Evolutionary conservation across 148 eudicot genomes (phyloP), one percentile per base, ranked within the genome.

Genomic region (Amaranthus cruentus): DNA sequence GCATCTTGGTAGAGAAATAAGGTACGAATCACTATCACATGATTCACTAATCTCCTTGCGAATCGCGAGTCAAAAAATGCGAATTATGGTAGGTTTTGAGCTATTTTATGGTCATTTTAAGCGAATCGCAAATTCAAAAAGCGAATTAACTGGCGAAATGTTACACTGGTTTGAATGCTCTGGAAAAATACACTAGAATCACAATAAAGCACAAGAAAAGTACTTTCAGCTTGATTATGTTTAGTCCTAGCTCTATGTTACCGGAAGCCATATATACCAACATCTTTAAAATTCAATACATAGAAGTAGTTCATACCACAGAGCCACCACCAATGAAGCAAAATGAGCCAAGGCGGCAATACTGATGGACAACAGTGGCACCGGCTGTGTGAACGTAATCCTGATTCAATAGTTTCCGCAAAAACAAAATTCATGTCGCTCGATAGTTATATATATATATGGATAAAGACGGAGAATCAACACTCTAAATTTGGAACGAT

Each of bases 311-410:
- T 43, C 73, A 66, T 91, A 95, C 98, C 93, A 91, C 93, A 44
- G 98, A 90, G 67, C 97, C 98, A 71, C 98, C 98, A 80, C 97
- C 98, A 75, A 95, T 81, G 82, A 95, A 95, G 81, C 89, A 86
- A 78, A 77, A 87, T 9, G 98, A 90, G 70, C 97, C 97, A 76
- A 95, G 83, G 78, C 77, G 84, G 83, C 98, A 95, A 76, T 88
- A 84, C 75, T 95, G 98, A 84, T 95, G 98, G 62, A 95, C 80
- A 77, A 86, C 92, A 71, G 80, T 78, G 2, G 93, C 97, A 72
- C 98, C 98, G 11, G 93, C 96, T 47, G 98, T 90, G 81, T 87
- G 97, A 75, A 86, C 76, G 84, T 81, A 82, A 78, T 95, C 97
- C 98, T 94, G 81, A 7, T 43, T 54, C 38, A 77, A 74, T 14